These are phyloP conservation scores for Takakia lepidozioides DNA, from an alignment of 225 moss, liverwort and hornwort genomes.

Conservation along the genomic window DNA sequence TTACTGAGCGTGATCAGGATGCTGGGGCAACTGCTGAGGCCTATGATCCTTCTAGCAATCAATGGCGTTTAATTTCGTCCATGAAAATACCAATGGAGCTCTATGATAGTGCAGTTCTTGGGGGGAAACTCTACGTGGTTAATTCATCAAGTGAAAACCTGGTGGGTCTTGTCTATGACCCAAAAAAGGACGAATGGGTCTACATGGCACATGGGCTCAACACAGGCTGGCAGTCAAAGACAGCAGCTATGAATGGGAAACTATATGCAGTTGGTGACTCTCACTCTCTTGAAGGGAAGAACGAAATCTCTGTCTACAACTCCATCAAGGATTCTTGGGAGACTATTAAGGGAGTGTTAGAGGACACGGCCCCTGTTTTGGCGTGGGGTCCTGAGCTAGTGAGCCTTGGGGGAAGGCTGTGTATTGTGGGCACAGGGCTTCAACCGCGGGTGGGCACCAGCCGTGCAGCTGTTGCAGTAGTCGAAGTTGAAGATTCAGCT, in stretches of 20 bases:
- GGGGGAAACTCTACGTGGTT: slow-evolving; percentile 85
- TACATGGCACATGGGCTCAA: slow-evolving; percentile 99
- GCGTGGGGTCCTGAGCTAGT: slow-evolving; percentile 99
- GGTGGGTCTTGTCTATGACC: slow-evolving; percentile 90
- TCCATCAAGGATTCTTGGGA: slow-evolving; percentile 84
- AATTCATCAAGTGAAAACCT: slow-evolving; percentile 96
- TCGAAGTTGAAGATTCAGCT: slow-evolving; percentile 75
- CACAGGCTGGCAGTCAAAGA: slow-evolving; percentile 97
- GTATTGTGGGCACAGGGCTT: slow-evolving; percentile 84
- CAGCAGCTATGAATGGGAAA: slow-evolving; percentile 91
- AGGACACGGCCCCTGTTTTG: slow-evolving; percentile 77
- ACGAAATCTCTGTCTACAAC: slow-evolving; percentile 92
- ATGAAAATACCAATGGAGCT: slow-evolving; percentile 98
- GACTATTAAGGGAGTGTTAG: slow-evolving; percentile 83
- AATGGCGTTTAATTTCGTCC: slow-evolving; percentile 69
- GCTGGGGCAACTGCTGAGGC: slow-evolving; percentile 92
- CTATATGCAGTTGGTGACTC: slow-evolving; percentile 93
- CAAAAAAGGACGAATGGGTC: slow-evolving; percentile 84
- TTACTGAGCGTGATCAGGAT: slow-evolving; percentile 77
- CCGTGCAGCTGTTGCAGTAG: slow-evolving; percentile 79
- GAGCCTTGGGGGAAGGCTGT: slow-evolving; percentile 76
- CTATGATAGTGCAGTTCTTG: slow-evolving; percentile 87
- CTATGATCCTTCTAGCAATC: slow-evolving; percentile 65
- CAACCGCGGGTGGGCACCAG: slow-evolving; percentile 46
- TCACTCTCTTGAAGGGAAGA: slow-evolving; percentile 87